Evolutionary conservation across 2,329 filamentous ascomycete species (phyloP).

Genomic region (Pseudodiploospora longispora): DNA sequence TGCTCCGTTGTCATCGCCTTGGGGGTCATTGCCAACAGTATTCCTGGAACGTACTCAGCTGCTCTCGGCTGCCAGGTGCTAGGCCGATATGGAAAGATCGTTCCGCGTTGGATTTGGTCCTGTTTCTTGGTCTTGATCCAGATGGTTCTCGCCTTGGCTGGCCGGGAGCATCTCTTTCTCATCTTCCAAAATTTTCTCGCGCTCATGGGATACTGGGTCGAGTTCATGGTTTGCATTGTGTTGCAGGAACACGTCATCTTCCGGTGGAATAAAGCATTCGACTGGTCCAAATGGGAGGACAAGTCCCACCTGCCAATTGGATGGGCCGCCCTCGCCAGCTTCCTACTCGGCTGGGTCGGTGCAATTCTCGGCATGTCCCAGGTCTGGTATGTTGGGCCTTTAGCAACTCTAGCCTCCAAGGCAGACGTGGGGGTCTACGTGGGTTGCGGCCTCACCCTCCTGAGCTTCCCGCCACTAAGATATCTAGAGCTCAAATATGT

Average conservation of each 20-base stretch:
- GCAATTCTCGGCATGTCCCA: constrained; percentile 51
- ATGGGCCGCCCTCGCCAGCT: constrained; percentile 35
- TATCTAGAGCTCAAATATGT: constrained; percentile 20
- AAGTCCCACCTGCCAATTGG: constrained; percentile 35
- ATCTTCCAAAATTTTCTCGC: constrained; percentile 46
- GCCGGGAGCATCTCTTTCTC: constrained; percentile 44
- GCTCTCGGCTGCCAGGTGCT: constrained; percentile 53
- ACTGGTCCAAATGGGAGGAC: constrained; percentile 39
- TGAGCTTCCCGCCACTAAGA: constrained; percentile 20
- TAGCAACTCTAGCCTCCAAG: constrained; percentile 45
- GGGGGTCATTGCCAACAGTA: constrained; percentile 47
- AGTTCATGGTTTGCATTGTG: constrained; percentile 42
- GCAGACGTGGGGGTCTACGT: constrained; percentile 44
- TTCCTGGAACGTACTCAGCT: constrained; percentile 48
- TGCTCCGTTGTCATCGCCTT: constrained; percentile 48
- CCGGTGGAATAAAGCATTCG: constrained; percentile 30
- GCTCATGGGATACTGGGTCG: constrained; percentile 48
- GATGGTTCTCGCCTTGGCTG: constrained; percentile 47
- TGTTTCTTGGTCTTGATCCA: constrained; percentile 45
- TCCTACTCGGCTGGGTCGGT: constrained; percentile 37
- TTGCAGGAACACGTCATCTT: constrained; percentile 37
- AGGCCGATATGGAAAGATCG: constrained; percentile 40
- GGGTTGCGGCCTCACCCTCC: constrained; percentile 57
- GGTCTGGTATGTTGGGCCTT: constrained; percentile 50
- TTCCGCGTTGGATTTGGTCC: constrained; percentile 48